Evolutionary conservation across 768 basidiomycete genomes (phyloP), one percentile per base, ranked within the genome.

Genomic region (Phylloporus scabripes): DNA sequence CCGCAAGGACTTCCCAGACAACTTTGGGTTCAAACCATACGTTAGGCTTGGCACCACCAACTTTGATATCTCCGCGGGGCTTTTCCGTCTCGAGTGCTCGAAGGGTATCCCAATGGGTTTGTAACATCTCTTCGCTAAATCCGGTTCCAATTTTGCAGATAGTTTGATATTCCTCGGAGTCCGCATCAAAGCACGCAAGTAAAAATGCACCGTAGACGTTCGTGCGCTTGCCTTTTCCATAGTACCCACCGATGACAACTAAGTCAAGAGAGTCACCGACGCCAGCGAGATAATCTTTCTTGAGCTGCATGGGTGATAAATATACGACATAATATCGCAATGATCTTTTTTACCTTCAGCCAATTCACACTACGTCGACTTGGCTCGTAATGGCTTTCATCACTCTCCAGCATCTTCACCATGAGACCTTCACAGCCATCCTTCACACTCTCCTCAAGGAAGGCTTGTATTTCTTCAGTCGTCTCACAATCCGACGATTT

Each of bases 141-240:
- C 96, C 96, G 0, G 96, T 99, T 8, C 96, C 96, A 57, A 99
- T 96, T 68, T 99, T 99, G 78, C 96, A 98, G 45, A 98, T 92
- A 4, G 94, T 93, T 62, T 99, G 96, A 65, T 80, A 98, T 63
- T 90, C 88, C 66, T 97, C 95, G 17, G 87, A 78, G 57, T 98
- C 96, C 49, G 83, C 74, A 66, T 99, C 96, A 65, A 92, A 98
- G 70, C 95, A 97, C 7, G 96, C 96, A 32, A 99, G 80, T 20
- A 98, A 78, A 80, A 96, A 98, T 11, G 96, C 96, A 44, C 96
- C 96, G 63, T 98, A 99, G 24, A 96, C 90, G 65, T 90, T 87
- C 24, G 95, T 96, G 46, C 96, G 85, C 68, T 99, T 99, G 49
- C 96, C 96, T 69, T 95, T 93, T 53, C 96, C 96, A 58, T 94